These are phyloP conservation scores for Coniochaeta ligniaria DNA, from an alignment of 2,329 filamentous ascomycete genomes.

Conservation along the genomic window DNA sequence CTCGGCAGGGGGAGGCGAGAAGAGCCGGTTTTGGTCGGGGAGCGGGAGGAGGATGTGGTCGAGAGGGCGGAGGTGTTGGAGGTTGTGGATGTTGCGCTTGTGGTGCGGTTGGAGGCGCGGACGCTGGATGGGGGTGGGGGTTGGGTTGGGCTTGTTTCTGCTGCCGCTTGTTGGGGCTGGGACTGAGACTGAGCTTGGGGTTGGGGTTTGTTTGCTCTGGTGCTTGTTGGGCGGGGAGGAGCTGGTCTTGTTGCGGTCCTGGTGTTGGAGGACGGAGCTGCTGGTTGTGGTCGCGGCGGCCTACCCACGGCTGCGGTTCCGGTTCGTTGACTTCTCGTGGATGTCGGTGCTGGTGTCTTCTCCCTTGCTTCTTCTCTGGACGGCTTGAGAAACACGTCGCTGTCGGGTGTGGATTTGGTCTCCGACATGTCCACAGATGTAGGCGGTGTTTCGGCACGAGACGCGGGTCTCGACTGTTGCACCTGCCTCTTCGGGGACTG, in stretches of 20 bases:
- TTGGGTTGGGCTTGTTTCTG: not conserved
- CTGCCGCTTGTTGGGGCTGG: not conserved
- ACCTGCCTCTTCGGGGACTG: conserved; percentile 19
- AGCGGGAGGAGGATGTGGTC: conserved; percentile 10
- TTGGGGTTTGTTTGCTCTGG: not conserved
- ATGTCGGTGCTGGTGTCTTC: not conserved
- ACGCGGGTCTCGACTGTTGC: not conserved
- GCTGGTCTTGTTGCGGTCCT: not conserved
- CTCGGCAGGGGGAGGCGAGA: conserved; percentile 27
- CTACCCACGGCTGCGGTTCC: not conserved
- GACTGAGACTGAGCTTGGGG: not conserved
- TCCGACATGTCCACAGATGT: conserved; percentile 10
- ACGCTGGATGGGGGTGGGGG: not conserved
- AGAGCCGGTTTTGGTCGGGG: conserved; percentile 9
- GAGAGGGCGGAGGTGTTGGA: conserved; percentile 4
- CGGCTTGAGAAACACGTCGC: conserved; percentile 10
- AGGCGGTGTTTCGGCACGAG: conserved; percentile 7
- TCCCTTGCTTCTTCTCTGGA: not conserved
- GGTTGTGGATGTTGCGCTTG: not conserved
- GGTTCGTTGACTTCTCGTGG: not conserved
- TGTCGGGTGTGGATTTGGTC: conserved; percentile 17
- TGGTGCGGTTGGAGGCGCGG: not conserved
- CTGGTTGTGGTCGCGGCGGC: not conserved
- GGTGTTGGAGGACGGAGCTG: conserved; percentile 7
- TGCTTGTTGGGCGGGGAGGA: conserved; percentile 1